Base-by-base conservation (phyloP, 1,284 basidiomycete species). In the Moesziomyces sp. region DNA sequence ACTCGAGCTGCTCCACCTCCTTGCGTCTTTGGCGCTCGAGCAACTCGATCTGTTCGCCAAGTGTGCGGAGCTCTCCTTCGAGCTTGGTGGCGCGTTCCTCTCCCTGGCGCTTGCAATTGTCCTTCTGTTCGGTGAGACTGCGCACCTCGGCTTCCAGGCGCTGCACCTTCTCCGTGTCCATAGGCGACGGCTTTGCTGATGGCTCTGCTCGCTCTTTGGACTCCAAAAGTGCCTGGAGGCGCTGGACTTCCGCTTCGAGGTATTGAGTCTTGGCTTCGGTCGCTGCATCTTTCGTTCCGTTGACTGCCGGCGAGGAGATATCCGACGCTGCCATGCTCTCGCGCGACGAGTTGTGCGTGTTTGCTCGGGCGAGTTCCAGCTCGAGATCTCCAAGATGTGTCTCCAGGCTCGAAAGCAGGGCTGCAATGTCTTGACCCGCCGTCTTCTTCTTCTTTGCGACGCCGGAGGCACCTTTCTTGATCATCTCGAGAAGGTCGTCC, bases 401-500 rank as follows among this genome's bases (percentile, higher is more conserved):
- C 61, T 82, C 78, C n/a, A 80, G 55, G 13, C 63, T 64, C 24
- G 77, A 57, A 10, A 80, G 67, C 44, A 77, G 54, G 57, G 71
- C 77, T 13, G 68, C 65, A 19, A 82, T 78, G 48, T 82, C 79
- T 46, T 77, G 69, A 46, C 77, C 76, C 0, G 77, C 73, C 3
- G 79, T 78, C 52, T 76, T 67, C 30, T 60, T 53, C 61, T 73
- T 73, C 60, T 77, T 77, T 5, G 52, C 43, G 14, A 63, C 58
- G 18, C 63, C 64, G 6, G 59, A 51, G 10, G 71, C 56, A 34
- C 76, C 71, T 5, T 73, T 68, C 57, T 83, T 83, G 78, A 83
- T 83, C 46, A 77, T 79, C 64, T 74, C 74, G 46, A 83, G 69
- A 34, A 83, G 58, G 47, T 80, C 78, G 66, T 83, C 82, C 80